phyloP scores from a whole-genome alignment of 176 grass and related monocot genomes.

The Eleusine coracana region DNA sequence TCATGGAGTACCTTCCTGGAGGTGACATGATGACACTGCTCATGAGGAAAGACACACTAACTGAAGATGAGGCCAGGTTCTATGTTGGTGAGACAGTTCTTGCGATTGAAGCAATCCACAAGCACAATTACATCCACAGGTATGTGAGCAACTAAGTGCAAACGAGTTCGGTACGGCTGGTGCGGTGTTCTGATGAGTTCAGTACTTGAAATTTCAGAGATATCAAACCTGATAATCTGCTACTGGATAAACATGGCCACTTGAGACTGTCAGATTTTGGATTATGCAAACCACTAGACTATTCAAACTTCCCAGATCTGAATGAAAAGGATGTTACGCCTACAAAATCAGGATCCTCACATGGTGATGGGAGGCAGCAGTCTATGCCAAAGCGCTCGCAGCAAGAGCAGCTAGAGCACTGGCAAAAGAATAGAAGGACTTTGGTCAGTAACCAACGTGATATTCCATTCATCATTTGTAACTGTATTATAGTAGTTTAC shows the following conservation, averaged over 20 bases:
- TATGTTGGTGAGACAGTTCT: conserved; percentile 88
- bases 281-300: conserved; percentile 89
- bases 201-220: conserved; percentile 65
- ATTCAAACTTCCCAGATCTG: conserved; percentile 86
- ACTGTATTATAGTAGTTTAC: background rate
- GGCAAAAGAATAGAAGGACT: conserved; percentile 98
- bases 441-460: conserved; percentile 61
- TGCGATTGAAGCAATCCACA: conserved; percentile 95
- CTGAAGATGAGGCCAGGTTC: conserved; percentile 86
- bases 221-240: conserved; percentile 99
- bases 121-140: conserved; percentile 97
- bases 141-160: conserved; percentile 33
- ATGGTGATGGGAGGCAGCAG: conserved; percentile 49
- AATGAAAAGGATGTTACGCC: conserved; percentile 79
- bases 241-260: conserved; percentile 93
- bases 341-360: conserved; percentile 47
- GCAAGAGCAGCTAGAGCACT: conserved; percentile 94
- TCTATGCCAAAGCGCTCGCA: conserved; percentile 72
- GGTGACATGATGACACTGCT: conserved; percentile 98
- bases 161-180: background rate
- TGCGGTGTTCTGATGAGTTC: conserved; percentile 23
- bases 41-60: conserved; percentile 95
- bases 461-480: conserved; percentile 7
- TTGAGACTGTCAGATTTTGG: conserved; percentile 97
- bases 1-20: conserved; percentile 98